Evolutionary conservation across 2,329 filamentous ascomycete species (phyloP).

Genomic region (Didymella pinodella): DNA sequence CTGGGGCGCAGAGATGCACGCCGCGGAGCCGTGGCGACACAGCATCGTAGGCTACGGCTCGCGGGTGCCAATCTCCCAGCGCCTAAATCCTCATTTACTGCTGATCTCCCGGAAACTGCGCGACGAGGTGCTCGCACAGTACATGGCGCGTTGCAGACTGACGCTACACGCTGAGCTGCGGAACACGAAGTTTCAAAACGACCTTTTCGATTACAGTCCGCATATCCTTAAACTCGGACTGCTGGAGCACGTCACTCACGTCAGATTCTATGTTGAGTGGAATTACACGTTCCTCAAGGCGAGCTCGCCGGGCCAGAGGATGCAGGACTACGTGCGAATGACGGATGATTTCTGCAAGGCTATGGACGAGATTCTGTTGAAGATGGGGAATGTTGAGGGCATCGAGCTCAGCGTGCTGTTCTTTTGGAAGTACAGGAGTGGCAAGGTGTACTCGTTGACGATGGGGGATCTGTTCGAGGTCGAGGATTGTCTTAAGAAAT

Average conservation of each 20-base stretch:
- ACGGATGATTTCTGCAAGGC: slow-evolving; percentile 41
- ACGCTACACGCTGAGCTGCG: slow-evolving; percentile 47
- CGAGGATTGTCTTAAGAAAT: slow-evolving; percentile 46
- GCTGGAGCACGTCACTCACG: slow-evolving; percentile 39
- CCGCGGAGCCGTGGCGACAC: slow-evolving; percentile 46
- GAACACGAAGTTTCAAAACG: slow-evolving; percentile 40
- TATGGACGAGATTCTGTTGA: slow-evolving; percentile 42
- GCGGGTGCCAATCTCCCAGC: slow-evolving; percentile 31
- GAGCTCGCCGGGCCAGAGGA: slow-evolving; percentile 24
- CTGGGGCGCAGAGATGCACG: slow-evolving; percentile 47
- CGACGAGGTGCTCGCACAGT: slow-evolving; percentile 39
- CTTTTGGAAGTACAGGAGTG: slow-evolving; percentile 46
- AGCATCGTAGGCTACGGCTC: slow-evolving; percentile 43
- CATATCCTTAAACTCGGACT: slow-evolving; percentile 45
- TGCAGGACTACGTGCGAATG: slow-evolving; percentile 44
- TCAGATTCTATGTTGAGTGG: slow-evolving; percentile 49
- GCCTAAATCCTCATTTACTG: slow-evolving; percentile 36
- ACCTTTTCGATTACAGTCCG: slow-evolving; percentile 46
- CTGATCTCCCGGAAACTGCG: slow-evolving; percentile 46
- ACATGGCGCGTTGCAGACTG: slow-evolving; percentile 41
- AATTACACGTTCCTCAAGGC: slow-evolving; percentile 42
- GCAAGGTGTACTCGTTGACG: slow-evolving; percentile 45
- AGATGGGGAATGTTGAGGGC: slow-evolving; percentile 36
- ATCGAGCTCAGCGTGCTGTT: slow-evolving; percentile 47
- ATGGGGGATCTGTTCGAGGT: slow-evolving; percentile 49